A percentile compares a stretch with the other conserved stretches of the same genome.
phyloP scores from a whole-genome alignment of 2,329 filamentous ascomycete genomes.

The Colletotrichum brevisporum region DNA sequence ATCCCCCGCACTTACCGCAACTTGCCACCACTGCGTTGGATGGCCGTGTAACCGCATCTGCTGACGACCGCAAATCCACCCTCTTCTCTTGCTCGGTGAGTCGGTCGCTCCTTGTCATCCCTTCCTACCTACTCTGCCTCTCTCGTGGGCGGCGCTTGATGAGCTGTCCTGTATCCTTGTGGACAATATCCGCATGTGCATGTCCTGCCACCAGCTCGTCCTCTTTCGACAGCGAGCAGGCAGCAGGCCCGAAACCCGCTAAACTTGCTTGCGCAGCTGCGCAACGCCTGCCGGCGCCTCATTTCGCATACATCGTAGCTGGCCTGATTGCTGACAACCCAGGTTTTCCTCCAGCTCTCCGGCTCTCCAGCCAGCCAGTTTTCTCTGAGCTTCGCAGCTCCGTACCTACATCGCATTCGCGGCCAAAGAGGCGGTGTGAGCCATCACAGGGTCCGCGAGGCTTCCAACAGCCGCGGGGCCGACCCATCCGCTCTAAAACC shows the following conservation, averaged over 20 bases:
- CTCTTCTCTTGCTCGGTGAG: conserved; percentile 26
- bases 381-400: conserved; percentile 4
- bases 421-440: conserved; percentile 32
- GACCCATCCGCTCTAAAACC: not conserved
- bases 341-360: no score
- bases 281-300: not conserved
- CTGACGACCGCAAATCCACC: conserved; percentile 12
- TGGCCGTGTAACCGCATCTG: conserved; percentile 24
- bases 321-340: conserved; percentile 23
- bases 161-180: conserved; percentile 20
- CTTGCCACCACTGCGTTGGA: conserved; percentile 15
- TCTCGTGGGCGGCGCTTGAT: conserved; percentile 21
- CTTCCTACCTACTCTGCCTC: conserved; percentile 10
- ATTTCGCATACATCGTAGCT: not conserved
- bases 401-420: not conserved
- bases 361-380: no score
- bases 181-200: conserved; percentile 28
- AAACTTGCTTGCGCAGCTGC: conserved; percentile 1
- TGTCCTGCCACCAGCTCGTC: conserved; percentile 14
- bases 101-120: conserved; percentile 17
- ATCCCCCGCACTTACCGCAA: conserved; percentile 16
- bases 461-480: conserved; percentile 20
- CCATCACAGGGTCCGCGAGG: conserved; percentile 5
- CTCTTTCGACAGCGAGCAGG: not conserved
- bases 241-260: not conserved